A percentile compares a stretch with the other conserved stretches of the same genome.
These are phyloP conservation scores for Stylonectria norvegica DNA, from an alignment of 2,329 filamentous ascomycete genomes.

Conservation along the genomic window DNA sequence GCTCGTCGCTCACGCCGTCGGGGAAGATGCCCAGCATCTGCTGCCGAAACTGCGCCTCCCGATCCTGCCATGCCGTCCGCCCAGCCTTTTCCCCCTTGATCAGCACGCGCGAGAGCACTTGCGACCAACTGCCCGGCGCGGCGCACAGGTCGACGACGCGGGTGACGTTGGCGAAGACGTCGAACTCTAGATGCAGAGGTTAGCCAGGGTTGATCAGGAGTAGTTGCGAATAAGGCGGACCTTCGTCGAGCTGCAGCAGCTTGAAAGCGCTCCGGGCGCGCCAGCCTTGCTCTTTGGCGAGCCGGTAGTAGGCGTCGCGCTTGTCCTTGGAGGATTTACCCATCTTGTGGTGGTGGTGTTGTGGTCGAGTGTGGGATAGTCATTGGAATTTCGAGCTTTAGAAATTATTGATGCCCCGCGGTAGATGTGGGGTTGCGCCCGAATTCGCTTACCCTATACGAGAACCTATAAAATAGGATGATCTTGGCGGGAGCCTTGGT, in stretches of 20 bases:
- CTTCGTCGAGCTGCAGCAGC: slow-evolving; percentile 87
- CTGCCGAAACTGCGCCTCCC: slow-evolving; percentile 63
- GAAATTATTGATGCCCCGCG: slow-evolving; percentile 29
- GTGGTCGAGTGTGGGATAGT: too few species aligned
- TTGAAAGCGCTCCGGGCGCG: slow-evolving; percentile 95
- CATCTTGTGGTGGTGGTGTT: slow-evolving; percentile 55
- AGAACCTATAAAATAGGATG: too few species aligned
- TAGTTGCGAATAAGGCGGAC: too few species aligned
- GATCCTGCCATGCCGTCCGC: slow-evolving; percentile 80
- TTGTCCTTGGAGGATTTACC: slow-evolving; percentile 99
- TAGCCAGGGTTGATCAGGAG: slow-evolving; percentile 11
- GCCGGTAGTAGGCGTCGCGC: slow-evolving; percentile 93
- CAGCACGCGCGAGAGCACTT: slow-evolving; percentile 87
- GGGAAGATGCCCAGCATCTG: slow-evolving; percentile 55
- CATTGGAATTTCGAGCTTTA: slow-evolving; percentile 13
- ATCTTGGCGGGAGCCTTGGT: too few species aligned
- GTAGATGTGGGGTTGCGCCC: slow-evolving; percentile 20
- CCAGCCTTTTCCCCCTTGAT: slow-evolving; percentile 94
- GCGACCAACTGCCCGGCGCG: slow-evolving; percentile 94
- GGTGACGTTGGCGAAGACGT: slow-evolving; percentile 85
- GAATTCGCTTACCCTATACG: too few species aligned
- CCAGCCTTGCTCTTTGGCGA: slow-evolving; percentile 99
- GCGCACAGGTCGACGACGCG: slow-evolving; percentile 95
- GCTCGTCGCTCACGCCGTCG: slow-evolving; percentile 23
- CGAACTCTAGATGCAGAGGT: slow-evolving; percentile 64